phyloP scores from a whole-genome alignment of 441 rosid species.

The Capsella rubella region DNA sequence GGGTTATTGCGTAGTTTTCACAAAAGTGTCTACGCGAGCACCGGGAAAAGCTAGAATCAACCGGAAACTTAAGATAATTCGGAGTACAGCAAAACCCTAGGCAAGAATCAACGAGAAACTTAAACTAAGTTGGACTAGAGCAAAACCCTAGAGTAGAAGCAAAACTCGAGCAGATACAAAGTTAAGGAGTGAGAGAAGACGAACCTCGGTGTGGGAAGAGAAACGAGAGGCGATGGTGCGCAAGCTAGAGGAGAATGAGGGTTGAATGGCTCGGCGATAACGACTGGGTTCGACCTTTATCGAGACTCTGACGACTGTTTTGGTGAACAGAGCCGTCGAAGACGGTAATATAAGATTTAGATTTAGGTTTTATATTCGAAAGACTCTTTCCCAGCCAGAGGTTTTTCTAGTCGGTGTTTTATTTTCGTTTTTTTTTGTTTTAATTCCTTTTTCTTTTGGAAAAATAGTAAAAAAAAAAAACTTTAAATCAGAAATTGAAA shows the following conservation, averaged over 20 bases:
- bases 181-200: not conserved
- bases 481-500: too few species aligned
- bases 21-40: not conserved
- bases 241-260: not conserved
- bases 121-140: not conserved
- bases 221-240: not conserved
- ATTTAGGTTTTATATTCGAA: conserved; percentile 16
- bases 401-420: not conserved
- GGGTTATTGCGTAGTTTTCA: not conserved
- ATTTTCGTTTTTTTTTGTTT: not conserved
- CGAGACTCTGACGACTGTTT: conserved; percentile 22
- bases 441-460: too few species aligned
- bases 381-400: not conserved
- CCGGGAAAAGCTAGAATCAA: conserved; percentile 11
- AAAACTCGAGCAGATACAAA: not conserved
- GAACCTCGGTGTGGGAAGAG: too few species aligned
- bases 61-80: not conserved
- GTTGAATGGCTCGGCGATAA: conserved; percentile 6
- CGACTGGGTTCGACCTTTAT: conserved; percentile 8
- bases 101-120: not conserved
- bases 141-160: conserved; percentile 8
- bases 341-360: conserved; percentile 7
- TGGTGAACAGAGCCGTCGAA: conserved; percentile 25
- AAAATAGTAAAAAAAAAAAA: too few species aligned
- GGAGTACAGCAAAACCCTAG: conserved; percentile 7